Conservation (phyloP, 192 early-diverging fungal genomes). For the Obelidium mucronatum region DNA sequence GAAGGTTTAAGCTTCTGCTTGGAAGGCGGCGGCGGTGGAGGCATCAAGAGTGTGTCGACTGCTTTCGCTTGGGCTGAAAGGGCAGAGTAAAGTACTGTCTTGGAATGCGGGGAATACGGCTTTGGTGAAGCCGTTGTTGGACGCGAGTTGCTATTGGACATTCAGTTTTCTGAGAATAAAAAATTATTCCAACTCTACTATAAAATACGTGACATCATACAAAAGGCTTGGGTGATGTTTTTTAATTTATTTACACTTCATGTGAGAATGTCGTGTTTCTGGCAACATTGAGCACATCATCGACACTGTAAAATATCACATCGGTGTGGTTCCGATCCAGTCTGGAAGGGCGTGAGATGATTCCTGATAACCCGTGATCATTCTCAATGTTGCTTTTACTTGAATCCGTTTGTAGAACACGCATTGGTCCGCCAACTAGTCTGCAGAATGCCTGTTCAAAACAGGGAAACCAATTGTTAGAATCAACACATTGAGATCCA, state of each 20-base stretch:
- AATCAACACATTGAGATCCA: slow-evolving; percentile 17
- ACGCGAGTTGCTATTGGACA: too few species aligned
- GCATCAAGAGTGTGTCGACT: slow-evolving; percentile 14
- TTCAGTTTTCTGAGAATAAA: too few species aligned
- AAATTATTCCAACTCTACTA: too few species aligned
- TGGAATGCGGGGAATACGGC: background rate
- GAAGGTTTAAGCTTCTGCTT: too few species aligned
- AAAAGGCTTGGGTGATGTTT: too few species aligned
- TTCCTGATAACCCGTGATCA: background rate
- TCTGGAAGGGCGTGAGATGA: background rate
- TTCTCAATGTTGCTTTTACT: background rate
- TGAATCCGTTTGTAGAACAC: slow-evolving; percentile 13
- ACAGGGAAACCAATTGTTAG: background rate
- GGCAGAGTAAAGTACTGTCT: background rate
- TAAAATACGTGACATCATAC: too few species aligned
- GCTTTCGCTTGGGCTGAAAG: background rate
- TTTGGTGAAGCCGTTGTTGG: too few species aligned
- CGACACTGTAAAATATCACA: slow-evolving; percentile 2
- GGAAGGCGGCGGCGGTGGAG: slow-evolving; percentile 22
- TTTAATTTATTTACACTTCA: background rate
- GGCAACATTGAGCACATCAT: background rate
- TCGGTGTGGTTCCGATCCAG: background rate
- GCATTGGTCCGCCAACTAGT: slow-evolving; percentile 47
- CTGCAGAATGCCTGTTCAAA: slow-evolving; percentile 38
- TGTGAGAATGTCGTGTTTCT: background rate